Base-by-base conservation (phyloP, 2,329 filamentous ascomycete genomes). In the Paraphaeosphaeria sporulosa region DNA sequence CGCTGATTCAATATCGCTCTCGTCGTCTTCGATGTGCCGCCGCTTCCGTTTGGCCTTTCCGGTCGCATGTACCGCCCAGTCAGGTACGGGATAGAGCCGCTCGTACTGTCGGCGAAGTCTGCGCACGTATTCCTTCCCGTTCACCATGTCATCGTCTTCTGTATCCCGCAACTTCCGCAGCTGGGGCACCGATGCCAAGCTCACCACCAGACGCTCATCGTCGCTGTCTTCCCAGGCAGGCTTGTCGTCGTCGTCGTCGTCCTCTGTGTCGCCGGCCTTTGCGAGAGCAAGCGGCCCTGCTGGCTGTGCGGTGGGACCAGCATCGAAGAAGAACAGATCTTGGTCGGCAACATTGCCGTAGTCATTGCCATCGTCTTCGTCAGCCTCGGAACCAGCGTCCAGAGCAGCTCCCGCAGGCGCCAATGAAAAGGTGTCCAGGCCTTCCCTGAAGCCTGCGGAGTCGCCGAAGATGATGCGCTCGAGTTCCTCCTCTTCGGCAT, bases 141-240 rank as follows among this genome's bases (percentile, higher is more conserved):
- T 92, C 64, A 99, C 87, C 12, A 96, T 76, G 76, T 99, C 95
- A 71, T 99, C 95, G 1, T 86, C 87, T 72, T 94, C 93, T 2
- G 88, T 89, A 53, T 89, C 83, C 62, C 95, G 87, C 63, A 99
- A 83, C 78, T 98, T 98, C 66, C 94, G 87, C 73, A 97, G 78
- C 65, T 91, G 86, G 50, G 88, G 86, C 47, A 90, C 88, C 27
- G 87, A 86, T 3, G 92, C 90, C 42, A 99, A 84, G 15, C 94
- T 98, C 51, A 99, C 85, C 7, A 88, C 87, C 63, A 97, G 82
- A 56, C 92, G 87, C 73, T 98, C 95, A 73, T 99, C 95, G 71
- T 99, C 95, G 77, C 94, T 98, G 76, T 99, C 95, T 68, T 94
- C 89, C 95, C 95, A 99, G 1, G 88, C 91, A 2, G 89, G 84